These are phyloP conservation scores for Escallonia herrerae DNA, from an alignment of 129 eudicot species.

Conservation along the genomic window DNA sequence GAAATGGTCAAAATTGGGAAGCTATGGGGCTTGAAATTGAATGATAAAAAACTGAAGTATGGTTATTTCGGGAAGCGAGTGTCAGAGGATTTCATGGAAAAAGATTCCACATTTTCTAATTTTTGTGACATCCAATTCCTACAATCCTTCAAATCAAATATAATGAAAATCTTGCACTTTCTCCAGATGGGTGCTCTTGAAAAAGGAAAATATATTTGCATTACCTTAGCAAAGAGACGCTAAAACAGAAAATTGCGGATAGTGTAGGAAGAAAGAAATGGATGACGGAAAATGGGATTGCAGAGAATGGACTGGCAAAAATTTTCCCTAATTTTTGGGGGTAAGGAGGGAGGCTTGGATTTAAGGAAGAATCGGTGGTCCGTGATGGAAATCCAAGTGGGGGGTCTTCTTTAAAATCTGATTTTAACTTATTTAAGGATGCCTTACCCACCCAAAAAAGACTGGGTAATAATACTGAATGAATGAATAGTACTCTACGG, in stretches of 20 bases:
- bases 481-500: too few species aligned
- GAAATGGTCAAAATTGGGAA: slow-evolving; percentile 19
- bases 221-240: too few species aligned
- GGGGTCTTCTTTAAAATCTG: too few species aligned
- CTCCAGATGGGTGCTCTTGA: slow-evolving; percentile 37
- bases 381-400: not conserved
- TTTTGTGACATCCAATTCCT: not conserved
- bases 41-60: slow-evolving; percentile 13
- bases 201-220: too few species aligned
- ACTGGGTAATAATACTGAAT: too few species aligned
- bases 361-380: not conserved
- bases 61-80: slow-evolving; percentile 8
- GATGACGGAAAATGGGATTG: not conserved
- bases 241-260: too few species aligned
- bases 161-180: slow-evolving; percentile 25
- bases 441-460: too few species aligned
- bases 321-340: too few species aligned
- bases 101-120: not conserved
- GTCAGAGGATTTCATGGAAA: not conserved
- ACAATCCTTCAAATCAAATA: not conserved
- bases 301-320: not conserved
- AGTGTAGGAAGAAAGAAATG: slow-evolving; percentile 11
- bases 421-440: too few species aligned
- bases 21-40: slow-evolving; percentile 11
- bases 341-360: not conserved